phyloP scores from a whole-genome alignment of 2,329 filamentous ascomycete genomes.

The Scolecobasidium constrictum region DNA sequence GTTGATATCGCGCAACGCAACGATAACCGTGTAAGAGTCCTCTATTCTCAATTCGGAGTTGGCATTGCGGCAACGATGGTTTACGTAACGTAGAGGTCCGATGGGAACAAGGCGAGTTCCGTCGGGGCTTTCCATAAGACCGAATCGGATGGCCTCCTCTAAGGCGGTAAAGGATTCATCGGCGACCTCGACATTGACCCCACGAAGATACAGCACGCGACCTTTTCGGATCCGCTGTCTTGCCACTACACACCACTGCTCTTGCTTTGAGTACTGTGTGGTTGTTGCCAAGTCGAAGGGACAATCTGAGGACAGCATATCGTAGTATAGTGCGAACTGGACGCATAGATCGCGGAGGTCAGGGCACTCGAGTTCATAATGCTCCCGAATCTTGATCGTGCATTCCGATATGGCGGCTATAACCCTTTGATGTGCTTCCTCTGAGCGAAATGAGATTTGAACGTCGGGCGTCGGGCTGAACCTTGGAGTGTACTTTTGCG shows the following conservation, averaged over 20 bases:
- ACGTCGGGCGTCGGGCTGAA: background rate
- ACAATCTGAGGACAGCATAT: constrained; percentile 5
- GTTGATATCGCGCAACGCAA: background rate
- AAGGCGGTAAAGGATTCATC: background rate
- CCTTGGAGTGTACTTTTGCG: too few relatives aligned
- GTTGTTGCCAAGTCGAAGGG: constrained; percentile 5
- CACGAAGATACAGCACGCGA: background rate
- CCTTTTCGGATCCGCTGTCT: background rate
- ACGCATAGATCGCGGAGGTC: constrained; percentile 1
- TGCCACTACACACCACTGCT: constrained; percentile 4
- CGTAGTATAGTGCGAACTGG: constrained; percentile 1
- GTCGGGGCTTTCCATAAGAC: background rate
- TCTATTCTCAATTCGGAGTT: background rate
- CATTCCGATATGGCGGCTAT: background rate
- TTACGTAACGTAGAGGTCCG: background rate
- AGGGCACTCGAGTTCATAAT: background rate
- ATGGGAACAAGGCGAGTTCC: background rate
- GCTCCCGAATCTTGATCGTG: background rate
- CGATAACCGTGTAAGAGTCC: background rate
- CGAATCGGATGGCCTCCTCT: background rate
- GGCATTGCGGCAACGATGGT: background rate
- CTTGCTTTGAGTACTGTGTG: background rate
- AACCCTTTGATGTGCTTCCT: background rate
- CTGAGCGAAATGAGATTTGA: background rate
- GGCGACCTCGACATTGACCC: constrained; percentile 1